Evolutionary conservation across 306 rosid species (phyloP).

Genomic region (Urtica urens): DNA sequence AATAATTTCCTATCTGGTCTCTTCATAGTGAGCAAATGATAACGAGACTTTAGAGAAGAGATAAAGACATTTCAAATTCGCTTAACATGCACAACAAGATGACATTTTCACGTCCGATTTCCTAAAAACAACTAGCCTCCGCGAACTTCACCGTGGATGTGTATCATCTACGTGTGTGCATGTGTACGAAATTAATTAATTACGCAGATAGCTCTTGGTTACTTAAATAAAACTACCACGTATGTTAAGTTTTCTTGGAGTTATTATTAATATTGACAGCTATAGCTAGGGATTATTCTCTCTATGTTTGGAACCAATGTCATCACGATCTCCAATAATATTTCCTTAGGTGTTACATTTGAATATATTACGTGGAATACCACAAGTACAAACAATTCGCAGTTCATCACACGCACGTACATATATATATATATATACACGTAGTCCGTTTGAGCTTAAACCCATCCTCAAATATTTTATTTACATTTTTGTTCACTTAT

Average conservation of each 20-base stretch:
- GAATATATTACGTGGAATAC: too few relatives aligned
- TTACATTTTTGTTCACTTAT: too few relatives aligned
- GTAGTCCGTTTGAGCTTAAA: too few relatives aligned
- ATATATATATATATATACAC: too few relatives aligned
- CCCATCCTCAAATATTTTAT: too few relatives aligned
- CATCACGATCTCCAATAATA: too few relatives aligned
- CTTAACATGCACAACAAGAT: not conserved
- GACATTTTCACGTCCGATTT: slow-evolving; percentile 3
- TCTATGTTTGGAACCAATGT: slow-evolving; percentile 1
- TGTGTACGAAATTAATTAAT: not conserved
- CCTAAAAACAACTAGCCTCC: not conserved
- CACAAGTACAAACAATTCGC: too few relatives aligned
- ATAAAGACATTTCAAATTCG: slow-evolving; percentile 2
- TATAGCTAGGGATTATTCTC: too few relatives aligned
- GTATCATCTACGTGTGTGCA: not conserved
- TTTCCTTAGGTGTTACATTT: too few relatives aligned
- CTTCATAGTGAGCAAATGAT: slow-evolving; percentile 4
- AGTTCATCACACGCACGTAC: too few relatives aligned
- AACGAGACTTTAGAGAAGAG: slow-evolving; percentile 1
- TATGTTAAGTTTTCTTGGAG: too few relatives aligned
- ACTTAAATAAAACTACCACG: not conserved
- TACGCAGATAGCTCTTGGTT: not conserved
- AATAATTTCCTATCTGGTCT: slow-evolving; percentile 11
- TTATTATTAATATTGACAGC: too few relatives aligned
- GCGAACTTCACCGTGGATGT: not conserved